Evolutionary conservation across 2,329 filamentous ascomycete species (phyloP), one percentile per base, ranked within the genome.

Genomic region (Shiraia sp.): DNA sequence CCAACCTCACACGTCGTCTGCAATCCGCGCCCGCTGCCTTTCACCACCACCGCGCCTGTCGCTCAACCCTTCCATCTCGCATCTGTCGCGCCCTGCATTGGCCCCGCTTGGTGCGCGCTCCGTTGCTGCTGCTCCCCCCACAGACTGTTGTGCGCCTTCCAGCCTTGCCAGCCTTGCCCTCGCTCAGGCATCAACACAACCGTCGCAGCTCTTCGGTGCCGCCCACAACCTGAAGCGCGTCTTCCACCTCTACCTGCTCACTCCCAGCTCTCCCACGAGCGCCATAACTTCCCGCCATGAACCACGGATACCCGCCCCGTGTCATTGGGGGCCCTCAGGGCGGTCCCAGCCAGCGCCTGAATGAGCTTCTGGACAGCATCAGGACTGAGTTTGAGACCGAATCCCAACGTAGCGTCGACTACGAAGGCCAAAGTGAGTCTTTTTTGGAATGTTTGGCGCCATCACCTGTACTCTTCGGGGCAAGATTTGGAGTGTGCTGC

Each of bases 361-460:
- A 87, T 57, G 92, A 99, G 78, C 83, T 97, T 52, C 80, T 99
- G 65, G 92, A 97, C 42, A 87, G 90, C 69, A 83, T 99, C 60
- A 85, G 92, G 65, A 80, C 83, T 63, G 93, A 99, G 72, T 97
- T 96, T 59, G 92, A 97, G 55, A 85, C 79, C 47, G 88, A 95
- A 70, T 80, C 86, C 58, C 84, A 88, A 53, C 84, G 88, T 58
- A 87, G 84, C 53, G 89, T 89, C 68, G 88, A 90, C 59, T 95
- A 90, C 69, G 92, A 99, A 69, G 88, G 92, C 69, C 90, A 95
- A 70, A 87, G 92, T 96, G 83, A 79, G 90, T 84, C 47, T 16
- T n/a, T 26, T 25, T 8, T n/a, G 14, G 9, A 8, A 6, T 14
- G 10, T 3, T 39, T 19, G 5, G 14, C 12, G 2, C 10, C 13